These are phyloP conservation scores for Reticulascus tulasneorum DNA, from an alignment of 2,329 filamentous ascomycete species.

Conservation along the genomic window DNA sequence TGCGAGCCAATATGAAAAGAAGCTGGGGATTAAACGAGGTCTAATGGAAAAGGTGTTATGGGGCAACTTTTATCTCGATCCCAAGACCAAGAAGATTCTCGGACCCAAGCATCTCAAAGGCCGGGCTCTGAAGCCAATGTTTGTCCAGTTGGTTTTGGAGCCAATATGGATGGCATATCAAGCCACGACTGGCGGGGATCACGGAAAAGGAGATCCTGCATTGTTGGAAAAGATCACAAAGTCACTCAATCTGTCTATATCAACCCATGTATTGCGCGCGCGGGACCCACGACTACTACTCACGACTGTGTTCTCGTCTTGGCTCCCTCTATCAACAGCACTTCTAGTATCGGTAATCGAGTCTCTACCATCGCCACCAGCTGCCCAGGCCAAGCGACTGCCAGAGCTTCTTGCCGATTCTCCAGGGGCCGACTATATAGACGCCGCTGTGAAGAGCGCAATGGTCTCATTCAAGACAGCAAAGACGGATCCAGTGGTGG, in stretches of 20 bases:
- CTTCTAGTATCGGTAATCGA: conserved; percentile 91
- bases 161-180: conserved; percentile 96
- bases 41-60: conserved; percentile 90
- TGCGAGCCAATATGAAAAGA: conserved; percentile 89
- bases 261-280: conserved; percentile 78
- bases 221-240: conserved; percentile 94
- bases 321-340: conserved; percentile 90
- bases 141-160: conserved; percentile 92
- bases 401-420: conserved; percentile 75
- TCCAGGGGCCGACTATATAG: conserved; percentile 70
- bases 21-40: conserved; percentile 87
- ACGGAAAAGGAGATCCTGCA: conserved; percentile 75
- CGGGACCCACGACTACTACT: conserved; percentile 80
- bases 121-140: conserved; percentile 88
- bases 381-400: conserved; percentile 75
- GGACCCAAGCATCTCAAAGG: conserved; percentile 91
- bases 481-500: conserved; percentile 73
- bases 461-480: conserved; percentile 75
- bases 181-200: conserved; percentile 78
- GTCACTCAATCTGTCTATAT: conserved; percentile 77
- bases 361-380: conserved; percentile 78
- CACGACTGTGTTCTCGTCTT: conserved; percentile 80
- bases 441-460: conserved; percentile 66
- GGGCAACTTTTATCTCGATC: conserved; percentile 95
- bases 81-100: conserved; percentile 92